phyloP scores from a whole-genome alignment of 2,329 filamentous ascomycete genomes.

The Tetracladium maxilliforme region DNA sequence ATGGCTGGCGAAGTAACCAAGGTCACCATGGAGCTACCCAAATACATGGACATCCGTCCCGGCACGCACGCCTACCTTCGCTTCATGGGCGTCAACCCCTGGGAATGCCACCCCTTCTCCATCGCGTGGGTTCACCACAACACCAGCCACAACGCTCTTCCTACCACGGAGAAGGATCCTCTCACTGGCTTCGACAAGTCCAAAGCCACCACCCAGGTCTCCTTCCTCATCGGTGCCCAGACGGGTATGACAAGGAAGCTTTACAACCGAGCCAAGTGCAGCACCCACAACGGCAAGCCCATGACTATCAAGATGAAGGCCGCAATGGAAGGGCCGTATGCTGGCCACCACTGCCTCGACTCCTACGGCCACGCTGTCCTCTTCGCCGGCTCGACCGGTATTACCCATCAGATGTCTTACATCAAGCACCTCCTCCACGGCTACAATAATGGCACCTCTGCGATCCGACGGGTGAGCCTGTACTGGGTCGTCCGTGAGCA shows the following conservation, averaged over 20 bases:
- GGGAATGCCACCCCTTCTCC: conserved; percentile 69
- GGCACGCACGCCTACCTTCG: conserved; percentile 66
- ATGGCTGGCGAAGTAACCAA: conserved; percentile 56
- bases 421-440: conserved; percentile 62
- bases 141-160: conserved; percentile 21
- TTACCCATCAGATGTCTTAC: conserved; percentile 88
- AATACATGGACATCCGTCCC: conserved; percentile 48
- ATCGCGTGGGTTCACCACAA: conserved; percentile 57
- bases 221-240: conserved; percentile 75
- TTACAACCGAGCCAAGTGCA: conserved; percentile 49
- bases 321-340: conserved; percentile 82
- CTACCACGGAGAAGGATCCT: conserved; percentile 23
- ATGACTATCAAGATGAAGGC: conserved; percentile 34
- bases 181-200: conserved; percentile 3
- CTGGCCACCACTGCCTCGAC: conserved; percentile 67
- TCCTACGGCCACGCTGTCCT: conserved; percentile 88
- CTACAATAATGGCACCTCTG: conserved; percentile 55
- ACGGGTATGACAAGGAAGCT: conserved; percentile 79
- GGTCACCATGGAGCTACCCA: conserved; percentile 56
- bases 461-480: conserved; percentile 67
- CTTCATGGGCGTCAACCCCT: conserved; percentile 47
- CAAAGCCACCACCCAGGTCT: conserved; percentile 36
- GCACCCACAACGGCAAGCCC: conserved; percentile 21
- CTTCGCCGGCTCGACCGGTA: conserved; percentile 84
- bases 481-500: conserved; percentile 89